These are phyloP conservation scores for Medicago ruthenica DNA, from an alignment of 306 rosid genomes.

Conservation along the genomic window DNA sequence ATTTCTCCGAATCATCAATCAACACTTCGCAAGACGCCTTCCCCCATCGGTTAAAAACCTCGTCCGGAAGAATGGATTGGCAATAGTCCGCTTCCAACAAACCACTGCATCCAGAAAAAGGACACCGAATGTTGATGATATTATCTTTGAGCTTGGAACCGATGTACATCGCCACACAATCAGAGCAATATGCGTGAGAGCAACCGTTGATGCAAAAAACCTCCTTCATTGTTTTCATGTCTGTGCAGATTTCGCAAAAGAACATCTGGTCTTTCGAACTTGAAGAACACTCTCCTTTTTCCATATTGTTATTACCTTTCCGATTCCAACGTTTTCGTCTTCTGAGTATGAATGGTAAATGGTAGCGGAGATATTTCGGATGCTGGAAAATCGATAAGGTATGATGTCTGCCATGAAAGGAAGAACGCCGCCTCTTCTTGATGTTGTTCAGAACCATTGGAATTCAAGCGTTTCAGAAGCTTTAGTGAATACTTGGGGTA, in stretches of 20 bases:
- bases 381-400: too few relatives aligned
- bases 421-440: too few relatives aligned
- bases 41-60: slow-evolving; percentile 52
- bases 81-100: slow-evolving; percentile 36
- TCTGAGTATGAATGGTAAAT: too few relatives aligned
- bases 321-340: too few relatives aligned
- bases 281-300: too few relatives aligned
- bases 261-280: too few relatives aligned
- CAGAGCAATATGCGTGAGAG: neutral
- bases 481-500: too few relatives aligned
- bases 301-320: too few relatives aligned
- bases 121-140: slow-evolving; percentile 36
- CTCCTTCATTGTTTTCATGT: neutral
- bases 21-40: slow-evolving; percentile 40
- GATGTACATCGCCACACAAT: neutral
- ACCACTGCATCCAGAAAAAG: slow-evolving; percentile 39
- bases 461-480: too few relatives aligned
- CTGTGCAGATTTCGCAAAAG: slow-evolving; percentile 39
- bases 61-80: slow-evolving; percentile 21
- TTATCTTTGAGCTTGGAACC: neutral
- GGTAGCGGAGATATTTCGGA: too few relatives aligned
- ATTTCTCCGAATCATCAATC: slow-evolving; percentile 22
- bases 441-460: too few relatives aligned
- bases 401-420: too few relatives aligned
- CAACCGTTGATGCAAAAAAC: neutral